phyloP scores from a whole-genome alignment of 2,329 filamentous ascomycete genomes.

The Fusarium sp. region DNA sequence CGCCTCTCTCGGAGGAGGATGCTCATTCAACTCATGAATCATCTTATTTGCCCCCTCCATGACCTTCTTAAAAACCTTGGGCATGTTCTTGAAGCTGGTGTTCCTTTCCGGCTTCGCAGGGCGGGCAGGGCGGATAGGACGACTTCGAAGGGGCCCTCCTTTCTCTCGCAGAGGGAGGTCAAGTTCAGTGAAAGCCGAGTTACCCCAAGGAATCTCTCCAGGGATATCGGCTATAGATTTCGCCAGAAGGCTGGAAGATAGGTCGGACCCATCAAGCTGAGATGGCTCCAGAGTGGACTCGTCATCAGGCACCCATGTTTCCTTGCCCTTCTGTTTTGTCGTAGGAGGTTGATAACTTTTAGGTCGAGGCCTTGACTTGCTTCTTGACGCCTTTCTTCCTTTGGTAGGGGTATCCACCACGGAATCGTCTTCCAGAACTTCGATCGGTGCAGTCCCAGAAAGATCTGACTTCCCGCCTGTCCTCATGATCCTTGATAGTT shows the following conservation, averaged over 20 bases:
- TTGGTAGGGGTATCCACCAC: slow-evolving; percentile 58
- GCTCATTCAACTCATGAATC: slow-evolving; percentile 71
- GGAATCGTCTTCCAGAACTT: slow-evolving; percentile 55
- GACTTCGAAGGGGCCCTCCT: slow-evolving; percentile 60
- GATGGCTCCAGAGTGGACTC: slow-evolving; percentile 46
- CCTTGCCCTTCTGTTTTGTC: slow-evolving; percentile 47
- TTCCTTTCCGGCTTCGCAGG: slow-evolving; percentile 64
- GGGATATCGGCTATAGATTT: slow-evolving; percentile 69
- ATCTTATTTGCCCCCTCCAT: slow-evolving; percentile 75
- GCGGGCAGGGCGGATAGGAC: slow-evolving; percentile 51
- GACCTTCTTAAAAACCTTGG: slow-evolving; percentile 74
- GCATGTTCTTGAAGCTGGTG: slow-evolving; percentile 70
- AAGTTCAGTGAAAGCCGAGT: slow-evolving; percentile 75
- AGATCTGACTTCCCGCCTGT: slow-evolving; percentile 18
- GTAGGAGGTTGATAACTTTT: slow-evolving; percentile 42
- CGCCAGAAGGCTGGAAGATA: slow-evolving; percentile 56
- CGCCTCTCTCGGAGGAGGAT: slow-evolving; percentile 59
- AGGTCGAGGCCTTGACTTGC: slow-evolving; percentile 46
- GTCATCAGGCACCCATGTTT: slow-evolving; percentile 51
- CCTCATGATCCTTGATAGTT: slow-evolving; percentile 39
- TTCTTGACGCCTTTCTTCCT: slow-evolving; percentile 47
- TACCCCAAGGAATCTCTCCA: slow-evolving; percentile 72
- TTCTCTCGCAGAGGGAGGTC: slow-evolving; percentile 63
- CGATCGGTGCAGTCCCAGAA: slow-evolving; percentile 37
- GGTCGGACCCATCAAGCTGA: slow-evolving; percentile 50